Base-by-base conservation (phyloP, 164 flowering plant genomes). In the Nymphaea colorata region DNA sequence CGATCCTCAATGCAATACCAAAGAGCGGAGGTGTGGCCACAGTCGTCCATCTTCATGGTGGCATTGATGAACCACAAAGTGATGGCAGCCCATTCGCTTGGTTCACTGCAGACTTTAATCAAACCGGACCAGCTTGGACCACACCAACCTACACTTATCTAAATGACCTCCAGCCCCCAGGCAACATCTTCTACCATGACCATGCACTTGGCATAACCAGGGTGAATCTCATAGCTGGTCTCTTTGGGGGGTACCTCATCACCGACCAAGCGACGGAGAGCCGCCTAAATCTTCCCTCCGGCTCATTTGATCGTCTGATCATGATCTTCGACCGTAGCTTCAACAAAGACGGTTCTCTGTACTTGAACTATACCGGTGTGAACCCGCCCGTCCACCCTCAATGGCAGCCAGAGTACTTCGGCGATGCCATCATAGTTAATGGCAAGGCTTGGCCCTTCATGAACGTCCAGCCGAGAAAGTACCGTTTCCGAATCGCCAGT, bases 21-120 rank as follows among this genome's bases (percentile, higher is more conserved):
- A 14, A 44, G 4, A 66, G 44, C 2, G 17, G 36, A 5, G 89
- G 89, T 6, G 69, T 85, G 15, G 87, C 89, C 0, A 82, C 87
- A 3, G 86, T 82, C n/a, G 85, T 79, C 59, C 86, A 82, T 69
- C 83, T 86, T 69, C 90, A 84, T 59, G 87, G 90, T 12, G 86
- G 82, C 12, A 74, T 85, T 41, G 74, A 76, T 51, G 81, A 76
- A 47, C 86, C 90, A 0, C 51, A 73, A 64, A 84, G 87, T 60
- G 90, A 83, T 59, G 90, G 90, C 0, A 66, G 75, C 73, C 16
- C 81, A 0, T 41, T 68, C 12, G 71, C 90, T 5, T 83, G 87
- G 90, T 86, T 86, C 78, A 86, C 90, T 6, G 44, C 75, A 5
- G 66, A 74, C 2, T 86, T 79, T 66, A 53, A 68, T 59, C 66